Base-by-base conservation (phyloP, 129 eudicot species). In the Scalesia atractyloides region DNA sequence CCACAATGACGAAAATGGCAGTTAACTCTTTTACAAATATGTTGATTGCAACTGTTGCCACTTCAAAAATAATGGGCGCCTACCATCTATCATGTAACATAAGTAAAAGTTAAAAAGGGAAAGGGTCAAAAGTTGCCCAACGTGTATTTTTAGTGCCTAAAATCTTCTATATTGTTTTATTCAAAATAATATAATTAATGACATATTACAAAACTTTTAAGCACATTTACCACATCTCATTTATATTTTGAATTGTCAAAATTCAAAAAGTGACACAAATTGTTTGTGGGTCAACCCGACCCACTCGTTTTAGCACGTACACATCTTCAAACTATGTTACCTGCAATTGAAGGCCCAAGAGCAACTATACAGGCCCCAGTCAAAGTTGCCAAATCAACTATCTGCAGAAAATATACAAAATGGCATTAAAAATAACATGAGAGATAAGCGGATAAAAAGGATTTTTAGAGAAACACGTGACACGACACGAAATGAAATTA, bases 321-420 rank as follows among this genome's bases (percentile, higher is more conserved):
- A 74, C 8, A 66, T 66, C 37, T 54, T 57, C 43, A 61, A 10
- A 69, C 36, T 20, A 17, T 44, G 63, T 65, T 82, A 93, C 97
- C 98, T 75, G 96, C 98, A 69, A 93, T 86, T 69, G 98, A 89
- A 73, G 98, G 98, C 26, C 98, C 98, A 82, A 93, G 92, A 78
- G 97, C 98, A 73, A 93, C 94, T 17, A 90, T 68, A 68, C 99
- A 95, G 13, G 99, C 99, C 30, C 99, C 99, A 9, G 99, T 95
- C 65, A 95, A 70, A 64, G 99, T 95, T 26, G 99, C 97, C 76
- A 95, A 79, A 85, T 95, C 99, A 81, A 95, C 83, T 33, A 95
- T 80, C 99, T 95, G 85, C 81, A 83, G 10, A 83, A 72, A 61
- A 30, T 81, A 24, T 80, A 43, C 7, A 41, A 69, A 18, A n/a